Evolutionary conservation across 176 grass and related monocot species (phyloP).

Genomic region (Saccharum spontaneum): DNA sequence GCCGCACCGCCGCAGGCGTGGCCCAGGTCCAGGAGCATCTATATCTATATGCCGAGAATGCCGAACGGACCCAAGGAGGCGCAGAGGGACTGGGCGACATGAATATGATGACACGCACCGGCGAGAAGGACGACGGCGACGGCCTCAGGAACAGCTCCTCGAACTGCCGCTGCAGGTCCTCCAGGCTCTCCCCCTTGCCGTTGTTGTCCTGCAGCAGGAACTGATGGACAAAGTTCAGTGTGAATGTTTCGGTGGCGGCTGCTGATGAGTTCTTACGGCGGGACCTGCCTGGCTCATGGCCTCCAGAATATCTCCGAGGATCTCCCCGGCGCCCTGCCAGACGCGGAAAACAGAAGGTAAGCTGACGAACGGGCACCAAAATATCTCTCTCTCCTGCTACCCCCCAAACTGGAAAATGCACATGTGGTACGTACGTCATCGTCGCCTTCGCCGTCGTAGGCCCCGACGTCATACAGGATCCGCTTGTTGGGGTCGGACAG

Average conservation of each 20-base stretch:
- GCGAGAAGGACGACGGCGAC: constrained; percentile 27
- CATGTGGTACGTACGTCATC: constrained; percentile 14
- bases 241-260: background rate
- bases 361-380: background rate
- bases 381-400: background rate
- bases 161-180: constrained; percentile 63
- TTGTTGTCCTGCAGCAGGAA: constrained; percentile 23
- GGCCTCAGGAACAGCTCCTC: constrained; percentile 59
- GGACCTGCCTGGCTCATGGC: constrained; percentile 54
- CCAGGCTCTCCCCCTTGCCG: constrained; percentile 39
- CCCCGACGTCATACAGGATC: constrained; percentile 67
- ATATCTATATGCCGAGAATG: background rate
- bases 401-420: background rate
- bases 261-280: background rate
- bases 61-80: background rate
- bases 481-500: constrained; percentile 73
- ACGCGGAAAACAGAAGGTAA: background rate
- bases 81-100: background rate
- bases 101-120: constrained; percentile 5
- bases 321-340: constrained; percentile 53
- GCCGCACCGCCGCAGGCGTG: background rate
- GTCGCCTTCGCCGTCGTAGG: constrained; percentile 61
- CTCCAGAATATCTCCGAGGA: constrained; percentile 58
- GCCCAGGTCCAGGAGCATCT: background rate
- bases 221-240: no score